Conservation (phyloP, 2,329 filamentous ascomycete genomes). For the Penicillium sp. region DNA sequence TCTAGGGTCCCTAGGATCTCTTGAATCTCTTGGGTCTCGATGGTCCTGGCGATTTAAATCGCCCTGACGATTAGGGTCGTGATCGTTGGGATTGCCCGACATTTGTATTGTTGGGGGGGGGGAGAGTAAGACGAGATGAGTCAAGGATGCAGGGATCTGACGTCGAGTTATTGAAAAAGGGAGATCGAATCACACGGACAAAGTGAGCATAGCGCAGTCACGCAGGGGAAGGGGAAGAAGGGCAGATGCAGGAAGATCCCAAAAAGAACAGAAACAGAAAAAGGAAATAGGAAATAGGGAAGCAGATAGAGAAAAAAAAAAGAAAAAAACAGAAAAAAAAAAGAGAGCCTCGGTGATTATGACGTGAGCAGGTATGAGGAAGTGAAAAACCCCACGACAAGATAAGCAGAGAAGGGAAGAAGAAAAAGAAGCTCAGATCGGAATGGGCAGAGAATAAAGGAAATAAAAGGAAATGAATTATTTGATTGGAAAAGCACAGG, state of each 20-base stretch:
- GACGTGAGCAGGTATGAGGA: conserved; percentile 28
- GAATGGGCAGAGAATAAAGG: conserved; percentile 4
- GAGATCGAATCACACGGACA: conserved; percentile 25
- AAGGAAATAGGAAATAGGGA: conserved; percentile 18
- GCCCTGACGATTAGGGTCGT: conserved; percentile 40
- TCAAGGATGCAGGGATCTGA: conserved; percentile 30
- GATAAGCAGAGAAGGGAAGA: conserved; percentile 14
- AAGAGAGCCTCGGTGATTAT: conserved; percentile 31
- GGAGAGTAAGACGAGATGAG: conserved; percentile 22
- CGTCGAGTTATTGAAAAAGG: conserved; percentile 26
- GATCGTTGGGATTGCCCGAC: conserved; percentile 45
- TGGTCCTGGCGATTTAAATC: conserved; percentile 42
- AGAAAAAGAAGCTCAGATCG: conserved; percentile 13
- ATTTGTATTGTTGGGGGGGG: conserved; percentile 32
- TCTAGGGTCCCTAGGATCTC: conserved; percentile 35
- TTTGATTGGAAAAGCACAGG: conserved; percentile 19
- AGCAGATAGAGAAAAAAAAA: conserved; percentile 18
- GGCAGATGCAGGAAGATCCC: conserved; percentile 12
- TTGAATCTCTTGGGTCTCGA: conserved; percentile 17
- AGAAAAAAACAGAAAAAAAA: conserved; percentile 14
- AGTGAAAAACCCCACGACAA: conserved; percentile 8
- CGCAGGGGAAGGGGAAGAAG: conserved; percentile 23
- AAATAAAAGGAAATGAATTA: conserved; percentile 18
- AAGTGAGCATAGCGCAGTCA: conserved; percentile 29
- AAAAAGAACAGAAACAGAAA: conserved; percentile 15